phyloP scores from a whole-genome alignment of 225 moss, liverwort and hornwort genomes.

The Rhytidiadelphus loreus region DNA sequence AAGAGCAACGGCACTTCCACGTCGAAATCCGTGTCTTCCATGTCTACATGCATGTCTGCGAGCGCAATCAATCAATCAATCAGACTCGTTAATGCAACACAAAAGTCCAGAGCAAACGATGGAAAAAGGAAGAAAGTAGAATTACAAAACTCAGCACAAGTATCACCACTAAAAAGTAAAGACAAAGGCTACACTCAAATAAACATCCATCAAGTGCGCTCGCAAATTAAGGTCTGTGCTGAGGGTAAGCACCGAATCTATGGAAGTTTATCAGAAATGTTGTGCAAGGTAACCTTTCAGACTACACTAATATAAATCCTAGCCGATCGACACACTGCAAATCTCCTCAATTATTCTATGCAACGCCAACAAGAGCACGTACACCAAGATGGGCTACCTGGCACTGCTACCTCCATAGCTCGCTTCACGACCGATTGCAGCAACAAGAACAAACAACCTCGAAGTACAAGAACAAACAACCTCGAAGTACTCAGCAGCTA shows the following conservation, averaged over 20 bases:
- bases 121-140: background rate
- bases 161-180: background rate
- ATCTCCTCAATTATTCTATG: background rate
- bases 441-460: background rate
- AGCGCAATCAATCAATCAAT: background rate
- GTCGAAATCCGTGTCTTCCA: conserved; percentile 29
- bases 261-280: background rate
- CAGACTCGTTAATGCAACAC: background rate
- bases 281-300: background rate
- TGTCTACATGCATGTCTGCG: conserved; percentile 14
- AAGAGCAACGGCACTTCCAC: conserved; percentile 30
- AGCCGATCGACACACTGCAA: background rate
- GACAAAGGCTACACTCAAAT: background rate
- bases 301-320: background rate
- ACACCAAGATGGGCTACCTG: background rate
- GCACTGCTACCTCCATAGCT: conserved; percentile 1
- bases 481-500: background rate
- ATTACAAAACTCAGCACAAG: background rate
- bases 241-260: background rate
- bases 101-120: background rate
- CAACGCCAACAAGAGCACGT: background rate
- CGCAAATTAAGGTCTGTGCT: background rate
- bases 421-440: background rate
- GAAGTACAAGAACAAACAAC: background rate
- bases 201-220: background rate